These are phyloP conservation scores for Russula emetica DNA, from an alignment of 768 basidiomycete genomes.

Conservation along the genomic window DNA sequence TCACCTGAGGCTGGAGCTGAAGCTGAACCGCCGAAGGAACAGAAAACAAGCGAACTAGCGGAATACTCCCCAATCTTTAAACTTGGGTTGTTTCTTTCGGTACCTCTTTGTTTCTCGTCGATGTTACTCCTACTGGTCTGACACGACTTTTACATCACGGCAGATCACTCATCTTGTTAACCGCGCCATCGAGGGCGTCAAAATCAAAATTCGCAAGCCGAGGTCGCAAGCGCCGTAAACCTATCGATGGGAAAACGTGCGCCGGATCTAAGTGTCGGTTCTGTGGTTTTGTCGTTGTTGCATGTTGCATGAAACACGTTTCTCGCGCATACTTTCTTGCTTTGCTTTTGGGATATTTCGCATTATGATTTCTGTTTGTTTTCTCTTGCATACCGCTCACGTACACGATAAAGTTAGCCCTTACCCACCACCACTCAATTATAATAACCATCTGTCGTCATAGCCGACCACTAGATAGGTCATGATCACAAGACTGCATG, in stretches of 20 bases:
- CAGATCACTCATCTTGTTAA: slow-evolving; percentile 3
- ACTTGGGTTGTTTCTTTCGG: slow-evolving; percentile 9
- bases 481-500: slow-evolving; percentile 2
- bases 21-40: not conserved
- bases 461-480: not conserved
- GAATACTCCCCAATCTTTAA: slow-evolving; percentile 8
- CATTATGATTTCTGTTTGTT: not conserved
- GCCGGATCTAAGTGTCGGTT: not conserved
- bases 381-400: not conserved
- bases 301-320: not conserved
- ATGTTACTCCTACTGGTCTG: not conserved
- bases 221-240: not conserved
- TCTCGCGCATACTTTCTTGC: not conserved
- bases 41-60: not conserved
- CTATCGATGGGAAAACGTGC: not conserved
- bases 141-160: not conserved
- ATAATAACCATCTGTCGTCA: not conserved
- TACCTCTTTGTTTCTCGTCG: not conserved
- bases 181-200: slow-evolving; percentile 14
- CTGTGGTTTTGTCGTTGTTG: not conserved
- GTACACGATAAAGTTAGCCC: not conserved
- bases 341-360: not conserved
- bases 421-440: not conserved
- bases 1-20: not conserved
- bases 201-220: slow-evolving; percentile 16